phyloP scores from a whole-genome alignment of 2,329 filamentous ascomycete genomes.

The Aschersonia sp. region DNA sequence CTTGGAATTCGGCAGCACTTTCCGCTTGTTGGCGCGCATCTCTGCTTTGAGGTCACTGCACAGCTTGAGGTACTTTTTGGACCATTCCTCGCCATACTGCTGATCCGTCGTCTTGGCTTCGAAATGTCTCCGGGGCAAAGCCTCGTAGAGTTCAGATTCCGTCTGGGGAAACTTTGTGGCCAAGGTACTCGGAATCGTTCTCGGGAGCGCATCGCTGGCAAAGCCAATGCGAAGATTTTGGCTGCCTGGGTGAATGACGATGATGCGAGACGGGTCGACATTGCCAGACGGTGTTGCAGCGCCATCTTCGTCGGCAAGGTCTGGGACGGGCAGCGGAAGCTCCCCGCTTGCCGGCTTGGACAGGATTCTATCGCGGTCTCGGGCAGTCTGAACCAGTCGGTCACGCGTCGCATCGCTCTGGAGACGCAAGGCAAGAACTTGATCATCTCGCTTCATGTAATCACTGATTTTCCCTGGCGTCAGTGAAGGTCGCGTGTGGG shows the following conservation, averaged over 20 bases:
- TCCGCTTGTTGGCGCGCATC: conserved; percentile 87
- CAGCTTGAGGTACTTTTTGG: conserved; percentile 65
- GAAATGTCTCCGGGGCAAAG: conserved; percentile 57
- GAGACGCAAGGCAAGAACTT: conserved; percentile 76
- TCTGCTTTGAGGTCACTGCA: conserved; percentile 74
- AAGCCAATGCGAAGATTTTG: conserved; percentile 91
- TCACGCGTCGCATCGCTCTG: conserved; percentile 80
- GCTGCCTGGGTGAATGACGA: conserved; percentile 89
- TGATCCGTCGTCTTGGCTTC: conserved; percentile 54
- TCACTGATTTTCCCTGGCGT: conserved; percentile 44
- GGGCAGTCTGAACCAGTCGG: conserved; percentile 68
- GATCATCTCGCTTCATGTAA: conserved; percentile 96
- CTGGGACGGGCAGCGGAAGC: conserved; percentile 42
- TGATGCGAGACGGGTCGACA: conserved; percentile 71
- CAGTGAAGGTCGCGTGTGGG: neutral
- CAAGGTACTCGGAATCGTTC: conserved; percentile 85
- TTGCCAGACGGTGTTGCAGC: conserved; percentile 42
- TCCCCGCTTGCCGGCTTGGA: conserved; percentile 61
- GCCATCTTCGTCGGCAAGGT: conserved; percentile 42
- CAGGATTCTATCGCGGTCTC: conserved; percentile 74
- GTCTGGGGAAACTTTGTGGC: conserved; percentile 64
- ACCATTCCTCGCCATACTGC: conserved; percentile 73
- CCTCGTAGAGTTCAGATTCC: conserved; percentile 71
- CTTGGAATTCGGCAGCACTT: conserved; percentile 93
- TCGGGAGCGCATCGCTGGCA: conserved; percentile 88